These are phyloP conservation scores for Chrysanthemum lavandulifolium DNA, from an alignment of 129 eudicot genomes.

Conservation along the genomic window DNA sequence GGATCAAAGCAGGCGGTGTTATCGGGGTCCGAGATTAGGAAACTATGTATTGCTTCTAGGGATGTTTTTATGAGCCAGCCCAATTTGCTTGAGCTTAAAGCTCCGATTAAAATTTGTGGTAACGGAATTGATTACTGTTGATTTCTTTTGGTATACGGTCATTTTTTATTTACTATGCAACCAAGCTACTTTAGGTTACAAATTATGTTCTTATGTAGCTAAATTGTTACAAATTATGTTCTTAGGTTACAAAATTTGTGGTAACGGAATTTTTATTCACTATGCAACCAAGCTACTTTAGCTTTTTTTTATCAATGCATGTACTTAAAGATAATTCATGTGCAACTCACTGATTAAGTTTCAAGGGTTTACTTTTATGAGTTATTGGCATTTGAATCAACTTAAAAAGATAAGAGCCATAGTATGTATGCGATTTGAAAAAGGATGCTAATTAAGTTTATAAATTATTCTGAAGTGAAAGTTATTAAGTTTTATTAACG, in stretches of 20 bases:
- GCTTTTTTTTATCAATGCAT: not conserved
- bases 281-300: no score
- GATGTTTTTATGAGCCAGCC: slow-evolving; percentile 55
- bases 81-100: slow-evolving; percentile 61
- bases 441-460: not conserved
- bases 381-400: no score
- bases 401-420: no score
- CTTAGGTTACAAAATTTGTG: no score
- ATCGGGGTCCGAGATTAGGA: slow-evolving; percentile 44
- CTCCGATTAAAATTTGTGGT: slow-evolving; percentile 70
- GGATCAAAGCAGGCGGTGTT: slow-evolving; percentile 45
- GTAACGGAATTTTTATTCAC: not conserved
- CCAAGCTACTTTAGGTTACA: no score
- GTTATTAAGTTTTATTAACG: not conserved
- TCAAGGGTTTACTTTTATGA: no score
- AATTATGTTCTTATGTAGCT: not conserved
- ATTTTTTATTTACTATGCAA: not conserved
- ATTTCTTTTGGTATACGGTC: not conserved
- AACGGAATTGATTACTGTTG: not conserved
- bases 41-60: slow-evolving; percentile 46
- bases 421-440: not conserved
- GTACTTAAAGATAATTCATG: not conserved
- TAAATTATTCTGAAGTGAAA: not conserved
- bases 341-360: not conserved
- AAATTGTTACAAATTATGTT: not conserved